These are phyloP conservation scores for Capronia epimyces DNA, from an alignment of 2,329 filamentous ascomycete species.

Conservation along the genomic window DNA sequence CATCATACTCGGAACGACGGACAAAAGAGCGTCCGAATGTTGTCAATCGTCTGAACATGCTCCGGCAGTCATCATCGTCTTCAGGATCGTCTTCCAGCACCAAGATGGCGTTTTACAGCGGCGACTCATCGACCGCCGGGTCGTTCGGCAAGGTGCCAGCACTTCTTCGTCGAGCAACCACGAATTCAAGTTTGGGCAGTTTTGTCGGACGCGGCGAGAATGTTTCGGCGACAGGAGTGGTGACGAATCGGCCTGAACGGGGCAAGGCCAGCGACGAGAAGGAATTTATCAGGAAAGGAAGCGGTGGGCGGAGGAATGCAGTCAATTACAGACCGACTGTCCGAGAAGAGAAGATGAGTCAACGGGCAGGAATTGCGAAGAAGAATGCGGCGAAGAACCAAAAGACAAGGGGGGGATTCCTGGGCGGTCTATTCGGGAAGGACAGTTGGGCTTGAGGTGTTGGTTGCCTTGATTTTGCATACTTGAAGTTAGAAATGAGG, in stretches of 20 bases:
- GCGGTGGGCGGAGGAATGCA: conserved; percentile 24
- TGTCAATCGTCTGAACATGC: conserved; percentile 42
- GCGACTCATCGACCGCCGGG: conserved; percentile 10
- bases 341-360: conserved; percentile 28
- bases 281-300: conserved; percentile 27
- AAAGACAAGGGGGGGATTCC: conserved; percentile 22
- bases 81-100: conserved; percentile 23
- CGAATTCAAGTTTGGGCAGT: conserved; percentile 26
- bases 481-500: neutral
- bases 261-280: conserved; percentile 26
- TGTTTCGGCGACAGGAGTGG: conserved; percentile 28
- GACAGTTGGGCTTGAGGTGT: conserved; percentile 24
- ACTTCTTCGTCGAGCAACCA: conserved; percentile 28
- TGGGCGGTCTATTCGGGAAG: conserved; percentile 24
- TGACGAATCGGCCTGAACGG: conserved; percentile 25
- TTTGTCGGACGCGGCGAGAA: conserved; percentile 21
- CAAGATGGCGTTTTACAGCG: conserved; percentile 27
- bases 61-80: conserved; percentile 42
- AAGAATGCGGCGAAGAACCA: conserved; percentile 30
- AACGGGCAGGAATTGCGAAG: conserved; percentile 25
- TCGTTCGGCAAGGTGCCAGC: conserved; percentile 22
- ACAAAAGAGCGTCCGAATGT: conserved; percentile 39
- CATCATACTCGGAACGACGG: conserved; percentile 31
- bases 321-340: conserved; percentile 27
- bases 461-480: neutral